Percentiles rank a stretch among this genome's conserved stretches.
Evolutionary conservation across 2,329 filamentous ascomycete genomes (phyloP).

Genomic region (Aspergillus pseudonomiae): DNA sequence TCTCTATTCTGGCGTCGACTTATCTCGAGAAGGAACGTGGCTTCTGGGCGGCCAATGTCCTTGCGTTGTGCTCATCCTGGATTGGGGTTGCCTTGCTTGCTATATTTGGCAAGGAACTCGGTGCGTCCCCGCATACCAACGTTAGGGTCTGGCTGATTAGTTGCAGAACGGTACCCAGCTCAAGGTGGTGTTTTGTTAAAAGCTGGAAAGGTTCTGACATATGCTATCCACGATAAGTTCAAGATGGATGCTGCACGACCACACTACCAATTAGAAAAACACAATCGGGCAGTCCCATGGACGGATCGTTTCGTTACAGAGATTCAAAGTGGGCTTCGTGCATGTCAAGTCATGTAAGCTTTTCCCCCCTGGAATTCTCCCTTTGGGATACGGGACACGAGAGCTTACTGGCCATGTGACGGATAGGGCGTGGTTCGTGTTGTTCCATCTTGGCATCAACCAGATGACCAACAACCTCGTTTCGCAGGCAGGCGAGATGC

Average conservation of each 20-base stretch:
- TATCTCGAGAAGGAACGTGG: constrained; percentile 9
- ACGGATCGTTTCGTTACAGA: constrained; percentile 3
- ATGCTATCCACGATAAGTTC: not conserved
- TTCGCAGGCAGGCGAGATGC: constrained; percentile 6
- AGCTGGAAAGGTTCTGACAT: constrained; percentile 5
- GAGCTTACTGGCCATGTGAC: not conserved
- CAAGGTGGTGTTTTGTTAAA: constrained; percentile 1
- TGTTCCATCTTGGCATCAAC: constrained; percentile 4
- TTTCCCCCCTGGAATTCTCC: not conserved
- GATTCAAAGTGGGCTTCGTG: not conserved
- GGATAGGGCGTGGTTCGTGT: constrained; percentile 6
- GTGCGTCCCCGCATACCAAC: not conserved
- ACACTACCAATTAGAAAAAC: not conserved
- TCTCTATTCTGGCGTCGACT: constrained; percentile 3
- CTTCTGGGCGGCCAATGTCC: constrained; percentile 10
- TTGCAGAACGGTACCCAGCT: not conserved
- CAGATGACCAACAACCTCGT: constrained; percentile 9
- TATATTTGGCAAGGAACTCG: constrained; percentile 2
- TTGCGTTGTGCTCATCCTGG: constrained; percentile 3
- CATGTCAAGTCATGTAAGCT: constrained; percentile 7
- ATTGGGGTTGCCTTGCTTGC: not conserved
- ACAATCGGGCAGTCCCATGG: constrained; percentile 5
- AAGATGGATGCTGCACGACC: constrained; percentile 4
- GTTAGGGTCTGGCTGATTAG: not conserved
- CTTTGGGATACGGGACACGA: not conserved